Percentiles rank a stretch among this genome's conserved stretches.
Conservation (phyloP, 257 asterid genomes). For the Voacanga thouarsii region DNA sequence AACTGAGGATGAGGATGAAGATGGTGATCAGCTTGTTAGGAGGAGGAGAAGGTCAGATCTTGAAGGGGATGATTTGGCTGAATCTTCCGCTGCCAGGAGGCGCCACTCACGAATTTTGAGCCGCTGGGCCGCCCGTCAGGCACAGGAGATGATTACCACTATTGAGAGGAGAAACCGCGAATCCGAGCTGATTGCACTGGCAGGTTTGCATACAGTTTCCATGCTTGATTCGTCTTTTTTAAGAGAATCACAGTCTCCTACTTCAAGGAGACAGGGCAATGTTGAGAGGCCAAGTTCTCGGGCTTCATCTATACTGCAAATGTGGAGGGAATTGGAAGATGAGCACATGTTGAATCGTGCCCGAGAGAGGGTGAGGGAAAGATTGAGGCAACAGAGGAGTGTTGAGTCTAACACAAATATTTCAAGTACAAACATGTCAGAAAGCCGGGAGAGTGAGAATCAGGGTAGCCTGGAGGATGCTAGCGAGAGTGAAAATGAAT, state of each 20-base stretch:
- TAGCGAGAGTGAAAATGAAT: constrained; percentile 63
- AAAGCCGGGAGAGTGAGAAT: constrained; percentile 53
- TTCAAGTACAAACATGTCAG: constrained; percentile 46
- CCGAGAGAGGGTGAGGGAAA: constrained; percentile 67
- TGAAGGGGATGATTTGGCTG: constrained; percentile 91
- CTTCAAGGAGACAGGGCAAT: constrained; percentile 68
- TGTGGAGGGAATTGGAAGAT: constrained; percentile 96
- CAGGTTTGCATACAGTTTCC: constrained; percentile 83
- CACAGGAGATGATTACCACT: constrained; percentile 84
- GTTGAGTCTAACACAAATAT: constrained; percentile 49
- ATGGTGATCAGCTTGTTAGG: constrained; percentile 72
- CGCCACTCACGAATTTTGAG: constrained; percentile 82
- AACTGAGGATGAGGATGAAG: constrained; percentile 77
- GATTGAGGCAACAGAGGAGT: constrained; percentile 68
- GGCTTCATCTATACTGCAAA: constrained; percentile 81
- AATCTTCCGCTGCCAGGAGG: constrained; percentile 91
- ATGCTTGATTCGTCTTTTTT: constrained; percentile 81
- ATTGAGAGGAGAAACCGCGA: constrained; percentile 88
- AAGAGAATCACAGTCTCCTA: constrained; percentile 83
- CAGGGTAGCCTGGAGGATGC: constrained; percentile 55
- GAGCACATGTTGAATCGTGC: constrained; percentile 64
- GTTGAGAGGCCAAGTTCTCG: constrained; percentile 74
- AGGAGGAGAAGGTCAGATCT: constrained; percentile 92
- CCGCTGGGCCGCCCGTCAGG: constrained; percentile 87
- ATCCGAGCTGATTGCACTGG: constrained; percentile 85